These are phyloP conservation scores for Acidomyces sp. DNA, from an alignment of 495 filamentous ascomycete species.

Conservation along the genomic window DNA sequence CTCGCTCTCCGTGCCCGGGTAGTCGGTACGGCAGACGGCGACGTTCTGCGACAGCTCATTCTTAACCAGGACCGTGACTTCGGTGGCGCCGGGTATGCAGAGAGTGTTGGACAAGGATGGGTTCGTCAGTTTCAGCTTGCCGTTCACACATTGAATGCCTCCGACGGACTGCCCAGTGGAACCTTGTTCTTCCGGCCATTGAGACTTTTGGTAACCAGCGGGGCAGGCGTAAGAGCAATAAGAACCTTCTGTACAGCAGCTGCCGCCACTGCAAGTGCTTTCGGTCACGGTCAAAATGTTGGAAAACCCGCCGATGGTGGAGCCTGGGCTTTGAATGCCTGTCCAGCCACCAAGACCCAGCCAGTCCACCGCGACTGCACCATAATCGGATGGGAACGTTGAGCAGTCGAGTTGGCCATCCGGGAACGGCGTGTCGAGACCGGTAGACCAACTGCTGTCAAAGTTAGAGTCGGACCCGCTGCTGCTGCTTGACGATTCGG, in stretches of 20 bases:
- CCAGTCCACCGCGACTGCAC: slow-evolving; percentile 59
- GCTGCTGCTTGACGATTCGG: not conserved
- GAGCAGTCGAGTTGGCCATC: slow-evolving; percentile 58
- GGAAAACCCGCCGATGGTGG: slow-evolving; percentile 34
- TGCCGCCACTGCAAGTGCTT: slow-evolving; percentile 34
- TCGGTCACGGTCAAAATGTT: slow-evolving; percentile 42
- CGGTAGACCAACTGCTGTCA: slow-evolving; percentile 19
- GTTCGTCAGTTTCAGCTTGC: slow-evolving; percentile 70
- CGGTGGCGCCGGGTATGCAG: slow-evolving; percentile 59
- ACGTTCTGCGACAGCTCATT: slow-evolving; percentile 56
- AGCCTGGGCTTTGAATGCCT: slow-evolving; percentile 54
- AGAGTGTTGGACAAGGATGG: slow-evolving; percentile 47
- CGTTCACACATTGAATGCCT: slow-evolving; percentile 69
- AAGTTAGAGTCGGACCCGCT: slow-evolving; percentile 6
- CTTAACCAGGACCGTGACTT: slow-evolving; percentile 46
- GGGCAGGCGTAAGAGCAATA: slow-evolving; percentile 96
- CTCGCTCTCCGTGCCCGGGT: slow-evolving; percentile 79
- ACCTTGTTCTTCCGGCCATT: slow-evolving; percentile 79
- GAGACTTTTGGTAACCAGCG: slow-evolving; percentile 77
- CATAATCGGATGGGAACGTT: slow-evolving; percentile 70
- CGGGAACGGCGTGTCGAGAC: slow-evolving; percentile 58
- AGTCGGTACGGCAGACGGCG: slow-evolving; percentile 87
- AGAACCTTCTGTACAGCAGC: slow-evolving; percentile 43
- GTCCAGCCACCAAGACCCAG: slow-evolving; percentile 61
- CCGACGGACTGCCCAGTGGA: slow-evolving; percentile 74